A percentile compares a stretch with the other conserved stretches of the same genome.
These are phyloP conservation scores for Boletus huronensis DNA, from an alignment of 768 basidiomycete genomes.

Conservation along the genomic window DNA sequence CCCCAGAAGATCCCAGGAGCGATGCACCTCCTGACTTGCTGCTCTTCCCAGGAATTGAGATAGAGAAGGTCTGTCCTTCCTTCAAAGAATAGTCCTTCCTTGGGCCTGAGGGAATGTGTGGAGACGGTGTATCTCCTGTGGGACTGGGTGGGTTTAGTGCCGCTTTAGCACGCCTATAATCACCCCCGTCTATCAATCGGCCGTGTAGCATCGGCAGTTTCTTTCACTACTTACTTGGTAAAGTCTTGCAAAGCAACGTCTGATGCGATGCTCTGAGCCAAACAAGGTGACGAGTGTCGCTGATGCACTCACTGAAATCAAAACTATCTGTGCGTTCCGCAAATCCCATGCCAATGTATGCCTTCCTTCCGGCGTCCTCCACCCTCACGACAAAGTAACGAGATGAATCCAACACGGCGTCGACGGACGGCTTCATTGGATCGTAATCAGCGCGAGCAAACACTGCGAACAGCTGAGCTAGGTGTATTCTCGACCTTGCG, in stretches of 20 bases:
- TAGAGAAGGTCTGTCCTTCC: conserved; percentile 92
- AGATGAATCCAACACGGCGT: conserved; percentile 93
- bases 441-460: conserved; percentile 89
- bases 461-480: conserved; percentile 41
- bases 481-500: conserved; percentile 9
- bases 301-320: conserved; percentile 72
- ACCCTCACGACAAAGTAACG: conserved; percentile 92
- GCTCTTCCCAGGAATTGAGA: conserved; percentile 80
- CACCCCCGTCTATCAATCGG: not conserved
- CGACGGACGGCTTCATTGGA: conserved; percentile 75
- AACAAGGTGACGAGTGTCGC: not conserved
- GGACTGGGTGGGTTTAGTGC: conserved; percentile 52
- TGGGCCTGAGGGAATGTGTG: conserved; percentile 69
- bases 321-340: conserved; percentile 85
- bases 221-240: conserved; percentile 54
- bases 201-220: not conserved
- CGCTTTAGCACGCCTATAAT: conserved; percentile 57
- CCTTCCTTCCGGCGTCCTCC: conserved; percentile 82
- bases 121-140: conserved; percentile 47
- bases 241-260: conserved; percentile 87
- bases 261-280: conserved; percentile 28
- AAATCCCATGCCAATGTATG: conserved; percentile 94
- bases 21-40: conserved; percentile 36
- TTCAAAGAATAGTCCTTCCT: conserved; percentile 94
- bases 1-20: conserved; percentile 37